These are phyloP conservation scores for Barnettozyma sucrosica DNA, from an alignment of 805 yeast species.

Conservation along the genomic window DNA sequence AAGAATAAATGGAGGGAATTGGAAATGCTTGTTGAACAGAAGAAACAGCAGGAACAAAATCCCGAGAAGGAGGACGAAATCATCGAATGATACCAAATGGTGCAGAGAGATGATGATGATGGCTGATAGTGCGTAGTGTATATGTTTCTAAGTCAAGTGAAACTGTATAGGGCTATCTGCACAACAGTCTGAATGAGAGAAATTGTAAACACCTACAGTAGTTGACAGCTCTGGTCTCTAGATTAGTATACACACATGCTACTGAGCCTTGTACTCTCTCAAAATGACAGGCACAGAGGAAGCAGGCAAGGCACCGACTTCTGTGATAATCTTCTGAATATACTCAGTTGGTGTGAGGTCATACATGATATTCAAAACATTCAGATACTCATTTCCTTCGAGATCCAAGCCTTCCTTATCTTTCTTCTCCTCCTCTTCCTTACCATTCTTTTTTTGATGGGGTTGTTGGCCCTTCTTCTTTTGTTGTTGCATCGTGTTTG, in stretches of 20 bases:
- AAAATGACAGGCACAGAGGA: constrained; percentile 96
- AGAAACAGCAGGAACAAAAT: neutral
- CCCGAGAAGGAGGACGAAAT: neutral
- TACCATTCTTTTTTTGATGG: constrained; percentile 16
- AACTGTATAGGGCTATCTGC: neutral
- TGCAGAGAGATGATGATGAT: neutral
- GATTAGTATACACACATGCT: neutral
- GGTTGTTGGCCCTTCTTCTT: constrained; percentile 23
- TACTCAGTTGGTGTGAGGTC: constrained; percentile 93
- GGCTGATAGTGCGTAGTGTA: neutral
- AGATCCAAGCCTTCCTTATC: constrained; percentile 37
- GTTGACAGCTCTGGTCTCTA: neutral
- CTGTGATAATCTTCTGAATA: constrained; percentile 92
- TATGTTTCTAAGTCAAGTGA: neutral
- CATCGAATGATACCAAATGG: neutral
- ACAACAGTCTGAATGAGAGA: neutral
- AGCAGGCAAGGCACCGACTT: constrained; percentile 93
- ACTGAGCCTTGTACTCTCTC: constrained; percentile 68
- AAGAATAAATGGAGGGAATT: constrained; percentile 67
- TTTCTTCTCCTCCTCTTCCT: constrained; percentile 39
- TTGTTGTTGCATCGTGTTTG: constrained; percentile 22
- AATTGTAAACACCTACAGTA: neutral
- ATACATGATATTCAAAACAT: constrained; percentile 79
- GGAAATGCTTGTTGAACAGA: constrained; percentile 47
- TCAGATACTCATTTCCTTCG: constrained; percentile 46